Evolutionary conservation across 1,139 yeast species (phyloP), one percentile per base, ranked within the genome.

Genomic region (Blastobotrys serpentis): DNA sequence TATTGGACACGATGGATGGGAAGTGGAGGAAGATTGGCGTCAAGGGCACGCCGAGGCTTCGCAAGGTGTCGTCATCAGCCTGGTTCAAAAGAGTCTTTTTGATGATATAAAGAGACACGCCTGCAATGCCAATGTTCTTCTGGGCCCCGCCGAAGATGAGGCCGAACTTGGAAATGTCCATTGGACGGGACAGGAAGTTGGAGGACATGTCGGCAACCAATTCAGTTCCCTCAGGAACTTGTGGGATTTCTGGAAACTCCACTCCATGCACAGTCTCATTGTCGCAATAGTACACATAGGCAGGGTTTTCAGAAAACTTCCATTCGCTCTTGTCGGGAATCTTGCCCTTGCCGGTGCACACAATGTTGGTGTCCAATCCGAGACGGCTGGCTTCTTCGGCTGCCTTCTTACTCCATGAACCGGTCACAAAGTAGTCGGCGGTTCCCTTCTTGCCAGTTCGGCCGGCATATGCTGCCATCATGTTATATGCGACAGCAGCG

Each of bases 251-350:
- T 30, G 77, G 76, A 73, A 87, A 90, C 69, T 92, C 98, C 46
- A 82, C 87, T 50, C 98, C 98, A 64, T 87, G 80, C 37, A 92
- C 98, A 4, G 98, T 92, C 71, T 92, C 98, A 66, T 92, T 92
- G 67, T 92, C 98, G 71, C 98, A 90, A 60, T 84, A 78, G 68
- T 88, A 92, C 51, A 90, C 81, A 64, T 83, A 92, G 2, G 97
- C 89, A 30, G 89, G 81, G 47, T 82, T 77, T 47, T 76, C 63
- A 54, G 73, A 65, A 52, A 61, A 60, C 52, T 65, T 62, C 95
- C 95, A 86, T 55, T 78, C 73, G 5, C 78, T 72, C 56, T 78
- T 76, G 13, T 80, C 74, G 30, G 96, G 96, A 57, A 90, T 83
- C 26, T 73, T 73, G 29, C 83, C 82, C 62, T 82, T 82, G 23